Evolutionary conservation across 2,329 filamentous ascomycete genomes (phyloP).

Genomic region (Cercospora zeae-maydis): DNA sequence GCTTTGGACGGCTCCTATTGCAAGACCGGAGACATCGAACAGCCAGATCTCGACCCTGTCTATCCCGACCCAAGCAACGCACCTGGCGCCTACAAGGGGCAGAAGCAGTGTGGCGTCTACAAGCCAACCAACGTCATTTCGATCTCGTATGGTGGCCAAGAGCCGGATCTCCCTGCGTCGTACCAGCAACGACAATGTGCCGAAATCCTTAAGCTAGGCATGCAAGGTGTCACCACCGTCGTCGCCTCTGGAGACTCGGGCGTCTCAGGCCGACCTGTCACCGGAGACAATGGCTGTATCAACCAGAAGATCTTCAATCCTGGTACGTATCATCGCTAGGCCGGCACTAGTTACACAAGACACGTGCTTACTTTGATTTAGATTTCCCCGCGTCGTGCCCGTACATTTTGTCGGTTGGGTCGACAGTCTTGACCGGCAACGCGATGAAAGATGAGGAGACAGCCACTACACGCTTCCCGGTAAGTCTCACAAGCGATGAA

Average conservation of each 20-base stretch:
- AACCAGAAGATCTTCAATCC: slow-evolving; percentile 40
- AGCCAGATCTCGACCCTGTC: slow-evolving; percentile 48
- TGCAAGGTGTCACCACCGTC: slow-evolving; percentile 49
- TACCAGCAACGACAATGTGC: slow-evolving; percentile 52
- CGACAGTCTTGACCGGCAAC: slow-evolving; percentile 39
- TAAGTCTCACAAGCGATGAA: not conserved
- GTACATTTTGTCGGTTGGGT: slow-evolving; percentile 43
- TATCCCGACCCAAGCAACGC: slow-evolving; percentile 41
- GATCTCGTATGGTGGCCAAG: slow-evolving; percentile 58
- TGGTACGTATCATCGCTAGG: not conserved
- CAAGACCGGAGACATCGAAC: slow-evolving; percentile 42
- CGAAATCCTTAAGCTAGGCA: slow-evolving; percentile 49
- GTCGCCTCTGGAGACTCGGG: slow-evolving; percentile 50
- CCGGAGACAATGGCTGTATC: slow-evolving; percentile 37
- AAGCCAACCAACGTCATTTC: slow-evolving; percentile 57
- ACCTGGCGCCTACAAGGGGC: slow-evolving; percentile 44
- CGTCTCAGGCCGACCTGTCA: slow-evolving; percentile 33
- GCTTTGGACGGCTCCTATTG: slow-evolving; percentile 55
- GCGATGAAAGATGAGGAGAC: slow-evolving; percentile 38
- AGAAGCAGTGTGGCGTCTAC: slow-evolving; percentile 45
- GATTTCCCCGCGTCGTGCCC: slow-evolving; percentile 40
- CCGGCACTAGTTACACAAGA: too few species aligned
- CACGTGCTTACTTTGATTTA: not conserved
- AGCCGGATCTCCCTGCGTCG: slow-evolving; percentile 50
- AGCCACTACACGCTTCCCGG: slow-evolving; percentile 41